A percentile compares a stretch with the other conserved stretches of the same genome.
Conservation (phyloP, 2,329 filamentous ascomycete genomes). For the Arthrobotrys musiformis region DNA sequence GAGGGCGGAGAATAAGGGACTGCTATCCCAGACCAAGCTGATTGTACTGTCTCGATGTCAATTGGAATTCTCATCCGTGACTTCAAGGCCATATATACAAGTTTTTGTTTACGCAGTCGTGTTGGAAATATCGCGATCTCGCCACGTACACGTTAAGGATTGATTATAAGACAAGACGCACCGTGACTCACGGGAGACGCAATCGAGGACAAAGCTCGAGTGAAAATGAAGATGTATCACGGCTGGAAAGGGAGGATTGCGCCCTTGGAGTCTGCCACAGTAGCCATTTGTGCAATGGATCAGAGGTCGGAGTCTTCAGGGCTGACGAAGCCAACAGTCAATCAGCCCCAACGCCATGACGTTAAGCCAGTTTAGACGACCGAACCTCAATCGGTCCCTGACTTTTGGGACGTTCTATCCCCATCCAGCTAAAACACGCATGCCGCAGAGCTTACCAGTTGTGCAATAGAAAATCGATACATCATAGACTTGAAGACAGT, state of each 20-base stretch:
- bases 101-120: background rate
- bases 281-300: slow-evolving; percentile 19
- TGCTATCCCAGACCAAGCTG: background rate
- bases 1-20: background rate
- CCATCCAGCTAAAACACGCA: background rate
- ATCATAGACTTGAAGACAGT: too few relatives aligned
- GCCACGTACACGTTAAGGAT: slow-evolving; percentile 29
- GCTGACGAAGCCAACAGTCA: slow-evolving; percentile 2
- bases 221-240: background rate
- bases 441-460: background rate
- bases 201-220: slow-evolving; percentile 10
- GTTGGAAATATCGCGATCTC: background rate
- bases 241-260: background rate
- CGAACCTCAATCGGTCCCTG: too few relatives aligned
- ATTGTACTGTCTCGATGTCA: background rate
- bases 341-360: slow-evolving; percentile 17
- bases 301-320: background rate
- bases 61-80: background rate
- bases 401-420: background rate
- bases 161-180: background rate
- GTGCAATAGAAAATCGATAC: background rate
- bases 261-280: slow-evolving; percentile 25
- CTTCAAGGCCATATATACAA: background rate
- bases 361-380: background rate
- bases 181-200: slow-evolving; percentile 41